Evolutionary conservation across 208 protist genomes (phyloP).

Genomic region (Acanthamoeba castellanii): DNA sequence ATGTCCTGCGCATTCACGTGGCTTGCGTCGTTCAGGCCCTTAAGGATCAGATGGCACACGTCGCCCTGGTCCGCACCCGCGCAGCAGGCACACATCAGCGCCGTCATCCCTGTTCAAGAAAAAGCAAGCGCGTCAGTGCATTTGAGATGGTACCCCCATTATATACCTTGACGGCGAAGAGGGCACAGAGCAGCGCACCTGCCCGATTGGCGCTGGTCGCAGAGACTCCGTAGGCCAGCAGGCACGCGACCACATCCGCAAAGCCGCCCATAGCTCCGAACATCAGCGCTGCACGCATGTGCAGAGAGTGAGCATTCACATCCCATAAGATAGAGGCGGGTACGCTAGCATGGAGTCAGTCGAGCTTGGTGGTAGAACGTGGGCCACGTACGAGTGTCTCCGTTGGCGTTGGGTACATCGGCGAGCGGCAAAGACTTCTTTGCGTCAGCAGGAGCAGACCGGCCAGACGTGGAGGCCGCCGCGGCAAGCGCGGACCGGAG

Average conservation of each 20-base stretch:
- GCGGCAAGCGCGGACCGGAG: not conserved
- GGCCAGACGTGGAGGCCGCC: not conserved
- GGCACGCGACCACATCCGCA: not conserved
- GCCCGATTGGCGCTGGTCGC: not conserved
- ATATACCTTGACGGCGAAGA: not conserved
- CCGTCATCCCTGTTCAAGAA: conserved; percentile 10
- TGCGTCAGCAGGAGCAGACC: not conserved
- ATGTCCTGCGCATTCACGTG: not conserved
- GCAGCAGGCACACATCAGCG: conserved; percentile 45
- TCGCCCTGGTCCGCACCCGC: not conserved
- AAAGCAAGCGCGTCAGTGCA: not conserved
- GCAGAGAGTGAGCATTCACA: not conserved
- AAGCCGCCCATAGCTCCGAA: conserved; percentile 13
- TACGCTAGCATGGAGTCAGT: not conserved
- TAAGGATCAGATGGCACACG: not conserved
- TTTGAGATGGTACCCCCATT: not conserved
- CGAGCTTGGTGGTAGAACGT: not conserved
- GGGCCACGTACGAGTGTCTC: not conserved
- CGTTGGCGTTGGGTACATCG: conserved; percentile 9
- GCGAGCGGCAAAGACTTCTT: not conserved
- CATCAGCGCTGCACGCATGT: not conserved
- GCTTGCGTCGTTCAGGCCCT: not conserved
- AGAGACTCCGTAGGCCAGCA: not conserved
- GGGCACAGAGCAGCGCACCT: not conserved
- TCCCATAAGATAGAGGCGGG: not conserved